Percentiles rank a stretch among this genome's conserved stretches.
Conservation (phyloP, 2,329 filamentous ascomycete genomes). For the Calonectria pauciramosa region DNA sequence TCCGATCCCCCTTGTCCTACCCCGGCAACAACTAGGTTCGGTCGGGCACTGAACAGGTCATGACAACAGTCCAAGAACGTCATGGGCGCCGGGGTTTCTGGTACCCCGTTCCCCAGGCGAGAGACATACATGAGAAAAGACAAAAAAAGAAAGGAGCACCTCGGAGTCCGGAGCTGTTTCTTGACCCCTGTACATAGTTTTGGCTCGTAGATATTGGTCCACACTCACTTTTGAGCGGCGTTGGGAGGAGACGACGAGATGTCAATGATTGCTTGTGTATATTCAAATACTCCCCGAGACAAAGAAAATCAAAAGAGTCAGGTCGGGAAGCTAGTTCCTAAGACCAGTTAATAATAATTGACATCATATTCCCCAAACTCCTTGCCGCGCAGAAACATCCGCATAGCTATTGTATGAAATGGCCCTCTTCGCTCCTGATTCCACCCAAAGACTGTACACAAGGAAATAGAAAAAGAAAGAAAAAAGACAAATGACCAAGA, state of each 20-base stretch:
- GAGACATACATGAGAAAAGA: neutral
- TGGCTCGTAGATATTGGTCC: constrained; percentile 32
- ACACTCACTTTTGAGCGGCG: constrained; percentile 34
- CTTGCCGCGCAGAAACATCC: constrained; percentile 32
- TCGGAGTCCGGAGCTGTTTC: neutral
- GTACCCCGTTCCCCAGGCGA: neutral
- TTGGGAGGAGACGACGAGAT: constrained; percentile 29
- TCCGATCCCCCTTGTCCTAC: neutral
- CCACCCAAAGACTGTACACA: constrained; percentile 15
- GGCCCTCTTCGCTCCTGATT: constrained; percentile 9
- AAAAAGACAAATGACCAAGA: constrained; percentile 23
- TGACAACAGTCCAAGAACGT: neutral
- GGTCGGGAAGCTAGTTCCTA: constrained; percentile 6
- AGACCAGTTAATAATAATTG: constrained; percentile 36
- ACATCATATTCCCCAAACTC: constrained; percentile 37
- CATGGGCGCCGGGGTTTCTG: neutral
- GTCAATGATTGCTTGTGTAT: constrained; percentile 39
- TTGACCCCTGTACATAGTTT: constrained; percentile 36
- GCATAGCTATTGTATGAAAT: constrained; percentile 14
- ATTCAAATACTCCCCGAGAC: constrained; percentile 29
- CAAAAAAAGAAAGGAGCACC: neutral
- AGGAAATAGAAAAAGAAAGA: constrained; percentile 19
- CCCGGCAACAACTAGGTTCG: neutral
- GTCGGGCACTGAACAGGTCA: neutral
- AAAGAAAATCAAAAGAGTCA: constrained; percentile 23